These are phyloP conservation scores for Bipolaris zeicola DNA, from an alignment of 2,329 filamentous ascomycete species.

Conservation along the genomic window DNA sequence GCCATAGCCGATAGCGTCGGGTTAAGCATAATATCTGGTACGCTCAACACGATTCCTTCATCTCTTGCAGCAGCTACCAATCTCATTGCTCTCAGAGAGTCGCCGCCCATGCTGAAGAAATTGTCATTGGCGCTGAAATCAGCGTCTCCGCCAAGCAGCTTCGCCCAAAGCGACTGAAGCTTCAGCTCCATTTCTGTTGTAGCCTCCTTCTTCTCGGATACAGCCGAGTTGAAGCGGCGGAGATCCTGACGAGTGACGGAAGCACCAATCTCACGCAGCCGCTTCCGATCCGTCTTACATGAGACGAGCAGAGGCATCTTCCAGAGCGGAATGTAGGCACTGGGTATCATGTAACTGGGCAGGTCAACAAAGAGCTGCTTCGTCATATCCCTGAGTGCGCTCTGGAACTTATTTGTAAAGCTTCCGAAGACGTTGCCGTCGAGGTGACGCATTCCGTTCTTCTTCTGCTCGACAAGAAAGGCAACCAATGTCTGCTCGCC, in stretches of 20 bases:
- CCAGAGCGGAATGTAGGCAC: slow-evolving; percentile 44
- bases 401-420: slow-evolving; percentile 41
- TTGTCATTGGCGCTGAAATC: slow-evolving; percentile 45
- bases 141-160: slow-evolving; percentile 39
- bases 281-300: slow-evolving; percentile 46
- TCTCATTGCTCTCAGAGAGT: slow-evolving; percentile 60
- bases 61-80: slow-evolving; percentile 61
- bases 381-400: slow-evolving; percentile 36
- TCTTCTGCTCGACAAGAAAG: slow-evolving; percentile 41
- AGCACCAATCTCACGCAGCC: slow-evolving; percentile 42
- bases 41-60: slow-evolving; percentile 57
- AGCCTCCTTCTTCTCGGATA: slow-evolving; percentile 52
- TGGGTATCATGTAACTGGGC: slow-evolving; percentile 46
- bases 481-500: slow-evolving; percentile 44
- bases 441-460: slow-evolving; percentile 35
- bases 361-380: slow-evolving; percentile 36
- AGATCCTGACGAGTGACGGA: slow-evolving; percentile 41
- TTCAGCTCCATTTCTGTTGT: slow-evolving; percentile 40
- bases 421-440: slow-evolving; percentile 41
- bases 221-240: slow-evolving; percentile 37
- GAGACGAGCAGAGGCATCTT: slow-evolving; percentile 46
- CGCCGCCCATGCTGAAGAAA: slow-evolving; percentile 57
- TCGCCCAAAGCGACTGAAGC: slow-evolving; percentile 39
- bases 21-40: slow-evolving; percentile 61
- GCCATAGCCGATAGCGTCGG: slow-evolving; percentile 56